Evolutionary conservation across 2,329 filamentous ascomycete genomes (phyloP), one percentile per base, ranked within the genome.

Genomic region (Exserohilum rostratum): DNA sequence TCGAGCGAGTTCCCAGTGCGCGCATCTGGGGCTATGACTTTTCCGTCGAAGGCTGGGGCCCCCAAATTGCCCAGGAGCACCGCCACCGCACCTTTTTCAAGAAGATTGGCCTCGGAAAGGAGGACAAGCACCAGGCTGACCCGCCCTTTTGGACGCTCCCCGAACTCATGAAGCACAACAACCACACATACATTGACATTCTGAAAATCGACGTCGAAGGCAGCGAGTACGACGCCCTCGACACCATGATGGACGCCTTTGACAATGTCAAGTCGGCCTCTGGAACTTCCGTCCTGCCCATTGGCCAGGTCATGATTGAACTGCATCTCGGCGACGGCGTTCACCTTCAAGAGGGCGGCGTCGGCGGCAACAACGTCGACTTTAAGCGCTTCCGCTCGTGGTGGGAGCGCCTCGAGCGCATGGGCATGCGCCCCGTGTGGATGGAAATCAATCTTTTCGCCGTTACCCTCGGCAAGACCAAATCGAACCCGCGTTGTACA

Each of bases 261-360:
- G 65, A 67, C 5, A 53, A 53, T 13, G 50, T 59, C 17, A 55
- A 61, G 29, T 56, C 57, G 12, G 61, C 58, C 3, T 61, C 57
- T 10, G 65, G 62, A 6, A 58, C 59, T 5, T 58, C 54, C 6
- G 63, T 71, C 18, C 44, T 72, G 9, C 70, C 70, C 5, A 68
- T 72, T 25, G 70, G 70, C 3, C 70, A 72, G 43, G 66, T 72
- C 31, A 71, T 72, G 70, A 71, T 72, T 18, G 70, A 72, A 46
- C 49, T 72, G 17, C 70, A 72, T 48, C 58, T 71, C 12, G 65
- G 64, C 11, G 62, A 69, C 34, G 62, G 65, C 22, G 44, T 64
- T 9, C 15, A 60, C 15, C 29, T 56, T 15, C 27, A 52, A 3
- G 43, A 39, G n/a, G 12, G 29, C 11, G 37, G 53, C 10, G 58